A percentile compares a stretch with the other conserved stretches of the same genome.
Evolutionary conservation across 1,139 yeast genomes (phyloP).

Genomic region (Scheffersomyces segobiensis): DNA sequence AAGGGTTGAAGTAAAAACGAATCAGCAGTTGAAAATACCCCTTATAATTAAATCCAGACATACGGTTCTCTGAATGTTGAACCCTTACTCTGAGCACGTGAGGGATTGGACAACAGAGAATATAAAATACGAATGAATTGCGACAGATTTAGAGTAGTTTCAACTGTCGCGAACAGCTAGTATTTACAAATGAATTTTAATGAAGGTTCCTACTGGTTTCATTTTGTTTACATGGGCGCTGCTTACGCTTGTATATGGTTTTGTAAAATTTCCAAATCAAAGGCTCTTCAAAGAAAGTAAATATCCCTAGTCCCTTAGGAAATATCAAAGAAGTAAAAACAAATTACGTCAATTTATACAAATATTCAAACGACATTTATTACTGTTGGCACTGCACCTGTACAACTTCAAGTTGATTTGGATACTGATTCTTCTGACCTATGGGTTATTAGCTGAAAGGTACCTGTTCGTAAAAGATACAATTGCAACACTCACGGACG

Average conservation of each 20-base stretch:
- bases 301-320: neutral
- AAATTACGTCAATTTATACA: neutral
- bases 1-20: neutral
- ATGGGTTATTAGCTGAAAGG: conserved; percentile 47
- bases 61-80: neutral
- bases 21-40: neutral
- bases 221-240: neutral
- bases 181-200: neutral
- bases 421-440: conserved; percentile 74
- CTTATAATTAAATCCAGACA: neutral
- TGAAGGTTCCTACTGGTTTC: neutral
- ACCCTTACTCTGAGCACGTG: neutral
- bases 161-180: neutral
- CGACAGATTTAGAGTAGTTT: neutral
- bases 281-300: neutral
- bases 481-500: conserved; percentile 43
- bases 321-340: neutral
- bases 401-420: conserved; percentile 51
- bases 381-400: conserved; percentile 57
- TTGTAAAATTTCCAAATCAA: neutral
- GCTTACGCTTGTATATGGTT: neutral
- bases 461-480: conserved; percentile 22
- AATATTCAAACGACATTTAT: conserved; percentile 29
- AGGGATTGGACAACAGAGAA: neutral
- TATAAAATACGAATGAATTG: neutral